Evolutionary conservation across 495 filamentous ascomycete genomes (phyloP), one percentile per base, ranked within the genome.

Genomic region (Hypoxylon fragiforme): DNA sequence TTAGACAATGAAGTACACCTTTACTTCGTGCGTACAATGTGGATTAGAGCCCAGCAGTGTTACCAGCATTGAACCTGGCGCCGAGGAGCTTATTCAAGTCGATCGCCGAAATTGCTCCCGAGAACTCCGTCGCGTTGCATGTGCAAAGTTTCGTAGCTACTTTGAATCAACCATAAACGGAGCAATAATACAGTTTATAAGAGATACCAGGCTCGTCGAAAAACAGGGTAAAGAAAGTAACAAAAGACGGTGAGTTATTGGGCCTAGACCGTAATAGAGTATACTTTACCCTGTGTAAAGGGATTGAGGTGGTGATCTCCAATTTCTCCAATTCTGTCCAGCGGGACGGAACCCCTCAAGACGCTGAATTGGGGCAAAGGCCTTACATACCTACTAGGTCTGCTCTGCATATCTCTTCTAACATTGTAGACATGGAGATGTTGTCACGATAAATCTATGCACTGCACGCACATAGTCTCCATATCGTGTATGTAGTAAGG

Each of bases 281-380:
- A 31, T 37, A 37, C 35, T 55, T 46, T 54, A 42, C 24, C 45
- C 34, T 44, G 18, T 36, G n/a, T 19, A 15, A 26, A 15, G 37
- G 48, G 37, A 7, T 44, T 13, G 7, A 55, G 35, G 42, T 36
- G 38, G n/a, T 43, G 47, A 48, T 62, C 58, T 56, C 58, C 58
- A 62, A 62, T 62, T 62, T 62, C 58, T 52, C 58, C 58, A 62
- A 62, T 62, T 56, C 31, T 56, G 36, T 39, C 57, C 57, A 61
- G 45, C 46, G 46, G 51, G 51, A 52, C 51, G 46, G 57, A 56
- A 52, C 51, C 57, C 46, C 57, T 44, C 45, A 48, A 30, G 49
- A 50, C 14, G 41, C 19, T 40, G 22, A 52, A 55, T 62, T 62
- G 51, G 58, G 43, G 51, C 46, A 50, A 56, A 31, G 52, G n/a